Evolutionary conservation across 2,329 filamentous ascomycete genomes (phyloP), one percentile per base, ranked within the genome.

Genomic region (Massarina eburnea): DNA sequence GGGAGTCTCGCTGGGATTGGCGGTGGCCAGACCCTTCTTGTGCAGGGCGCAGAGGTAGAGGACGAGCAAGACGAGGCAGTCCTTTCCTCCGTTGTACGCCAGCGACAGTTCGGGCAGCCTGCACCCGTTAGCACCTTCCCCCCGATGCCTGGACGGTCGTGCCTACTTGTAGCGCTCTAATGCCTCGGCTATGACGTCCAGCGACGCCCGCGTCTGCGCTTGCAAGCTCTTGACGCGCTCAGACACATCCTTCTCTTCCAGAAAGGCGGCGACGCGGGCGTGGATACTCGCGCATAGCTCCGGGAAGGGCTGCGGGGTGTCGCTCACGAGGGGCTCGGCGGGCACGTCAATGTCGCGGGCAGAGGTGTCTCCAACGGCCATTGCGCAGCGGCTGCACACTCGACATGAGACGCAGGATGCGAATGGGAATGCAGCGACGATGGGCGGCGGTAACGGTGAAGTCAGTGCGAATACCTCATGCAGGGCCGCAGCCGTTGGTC

Each of bases 61-160:
- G 62, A 96, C 81, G 6, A 97, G 79, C 15, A 97, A 83, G 42
- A 97, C 91, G 15, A 97, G 86, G 63, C 92, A 97, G 78, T 97
- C 94, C 71, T 99, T 99, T 50, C 94, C 94, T 65, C 94, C 94
- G 62, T 99, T 99, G 74, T 96, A 99, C 45, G 92, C 95, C 54
- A 97, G 78, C 4, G 91, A 90, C 49, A 97, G 80, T 66, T 95
- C 81, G 47, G 86, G 79, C 51, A 87, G 80, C 47, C 89, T 94
- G 60, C 49, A 14, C 7, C 27, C 7, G 27, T 30, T 32, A 37
- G 34, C 47, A 36, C 41, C 30, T 40, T 44, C 41, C 32, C 35
- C 38, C 32, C 22, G 29, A 26, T 6, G 7, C 7, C 7, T 6
- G 24, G 24, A 26, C 24, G 24, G 7, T 26, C 43, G 27, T 6